Evolutionary conservation across 2,329 filamentous ascomycete genomes (phyloP).

Genomic region (Phyllosticta citrichinensis): DNA sequence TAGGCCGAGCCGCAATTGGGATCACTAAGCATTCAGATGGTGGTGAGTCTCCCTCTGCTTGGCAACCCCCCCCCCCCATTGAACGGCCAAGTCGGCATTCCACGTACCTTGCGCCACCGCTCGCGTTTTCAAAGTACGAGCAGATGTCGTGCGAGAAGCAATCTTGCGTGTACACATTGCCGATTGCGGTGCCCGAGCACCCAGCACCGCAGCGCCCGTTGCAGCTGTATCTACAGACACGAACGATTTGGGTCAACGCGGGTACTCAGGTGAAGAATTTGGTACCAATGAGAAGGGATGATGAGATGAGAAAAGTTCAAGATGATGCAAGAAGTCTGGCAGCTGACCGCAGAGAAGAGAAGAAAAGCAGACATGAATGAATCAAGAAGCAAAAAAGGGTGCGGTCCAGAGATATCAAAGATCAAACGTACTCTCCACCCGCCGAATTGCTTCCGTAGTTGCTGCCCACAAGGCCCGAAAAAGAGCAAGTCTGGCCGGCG

Average conservation of each 20-base stretch:
- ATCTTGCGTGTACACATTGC: conserved; percentile 42
- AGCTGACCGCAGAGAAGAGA: background rate
- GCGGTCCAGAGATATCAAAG: background rate
- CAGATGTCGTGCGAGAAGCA: conserved; percentile 44
- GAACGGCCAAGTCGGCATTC: background rate
- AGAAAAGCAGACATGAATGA: background rate
- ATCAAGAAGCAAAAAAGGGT: background rate
- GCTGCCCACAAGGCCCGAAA: conserved; percentile 36
- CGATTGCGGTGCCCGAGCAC: conserved; percentile 34
- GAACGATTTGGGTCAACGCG: background rate
- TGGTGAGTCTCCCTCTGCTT: background rate
- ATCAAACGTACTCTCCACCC: conserved; percentile 34
- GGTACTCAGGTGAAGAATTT: background rate
- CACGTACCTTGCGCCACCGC: conserved; percentile 35
- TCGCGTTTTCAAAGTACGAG: conserved; percentile 41
- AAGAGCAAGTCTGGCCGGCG: conserved; percentile 34
- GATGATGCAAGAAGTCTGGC: background rate
- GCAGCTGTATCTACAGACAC: conserved; percentile 34
- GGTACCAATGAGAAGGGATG: too few relatives aligned
- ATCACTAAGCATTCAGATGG: conserved; percentile 25
- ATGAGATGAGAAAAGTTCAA: too few relatives aligned
- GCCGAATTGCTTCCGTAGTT: conserved; percentile 37
- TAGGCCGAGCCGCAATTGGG: conserved; percentile 39
- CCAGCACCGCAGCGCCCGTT: conserved; percentile 41
- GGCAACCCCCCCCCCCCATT: too few relatives aligned